Base-by-base conservation (phyloP, 805 yeast species). In the Candida dajiaensis region DNA sequence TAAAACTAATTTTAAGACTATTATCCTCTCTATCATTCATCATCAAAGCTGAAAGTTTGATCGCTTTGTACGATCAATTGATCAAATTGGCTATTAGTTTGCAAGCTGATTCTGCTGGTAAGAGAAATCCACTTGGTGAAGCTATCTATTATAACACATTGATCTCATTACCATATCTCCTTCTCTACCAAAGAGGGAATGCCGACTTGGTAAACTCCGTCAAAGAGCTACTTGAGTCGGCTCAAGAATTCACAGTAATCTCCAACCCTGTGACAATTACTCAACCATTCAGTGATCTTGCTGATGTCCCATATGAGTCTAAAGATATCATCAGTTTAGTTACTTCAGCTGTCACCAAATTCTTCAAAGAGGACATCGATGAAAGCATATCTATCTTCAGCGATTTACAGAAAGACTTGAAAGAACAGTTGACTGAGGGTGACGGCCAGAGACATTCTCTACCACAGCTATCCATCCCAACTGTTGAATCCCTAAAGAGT, bases 1-100 rank as follows among this genome's bases (percentile, higher is more conserved):
- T 87, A 51, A 90, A 92, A 64, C 71, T 85, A 12, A 66, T 82
- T 15, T 57, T 88, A 49, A 78, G 96, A 57, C 81, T 89, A 52
- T 67, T 88, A 52, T 80, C 89, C 0, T 64, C 83, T 3, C 66
- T 89, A 51, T 63, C 81, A 1, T 85, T 89, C 3, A 76, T 89
- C 28, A 65, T 88, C 42, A 63, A 66, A 5, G 78, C 75, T 22
- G 75, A 74, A 31, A 78, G 74, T 25, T 53, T 77, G 5, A 48
- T 67, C n/a, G 68, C 65, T 31, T 63, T 86, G 6, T 75, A 80
- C 55, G 70, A 65, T 43, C 78, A 76, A 49, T 70, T 88, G 22
- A 64, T 87, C 48, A 66, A 69, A 5, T 57, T 76, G 31, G 77
- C 90, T 1, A 70, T 80, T 38, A 80, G 74, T 2, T 66, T 85